A percentile compares a stretch with the other conserved stretches of the same genome.
Conservation (phyloP, 441 rosid genomes). For the Adansonia rubrostipa region DNA sequence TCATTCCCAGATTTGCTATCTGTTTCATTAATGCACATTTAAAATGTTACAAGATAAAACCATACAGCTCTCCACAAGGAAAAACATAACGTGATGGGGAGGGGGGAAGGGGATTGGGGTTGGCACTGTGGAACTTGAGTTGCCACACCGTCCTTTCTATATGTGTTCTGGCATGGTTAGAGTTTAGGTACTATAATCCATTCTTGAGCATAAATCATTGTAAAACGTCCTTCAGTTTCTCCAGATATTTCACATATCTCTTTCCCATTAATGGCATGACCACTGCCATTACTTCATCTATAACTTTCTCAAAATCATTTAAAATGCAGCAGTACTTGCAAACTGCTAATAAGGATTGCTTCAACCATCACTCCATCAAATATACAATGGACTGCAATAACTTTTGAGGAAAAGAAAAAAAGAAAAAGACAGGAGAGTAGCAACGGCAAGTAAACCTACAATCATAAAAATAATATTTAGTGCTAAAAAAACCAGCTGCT, state of each 20-base stretch:
- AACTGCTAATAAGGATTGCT: not conserved
- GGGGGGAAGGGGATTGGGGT: not conserved
- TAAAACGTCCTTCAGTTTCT: not conserved
- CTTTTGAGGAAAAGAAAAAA: not conserved
- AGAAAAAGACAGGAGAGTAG: not conserved
- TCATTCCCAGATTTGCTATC: constrained; percentile 72
- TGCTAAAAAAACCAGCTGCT: not conserved
- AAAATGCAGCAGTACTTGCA: not conserved
- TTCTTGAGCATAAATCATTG: not conserved
- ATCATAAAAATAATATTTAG: not conserved
- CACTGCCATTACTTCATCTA: not conserved
- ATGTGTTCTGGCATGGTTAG: not conserved
- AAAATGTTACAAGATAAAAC: constrained; percentile 14
- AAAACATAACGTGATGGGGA: not conserved
- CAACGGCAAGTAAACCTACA: not conserved
- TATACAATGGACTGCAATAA: not conserved
- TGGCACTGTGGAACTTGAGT: not conserved
- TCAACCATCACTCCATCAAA: not conserved
- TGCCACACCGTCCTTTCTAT: not conserved
- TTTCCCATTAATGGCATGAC: not conserved
- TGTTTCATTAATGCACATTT: constrained; percentile 36
- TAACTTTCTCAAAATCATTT: not conserved
- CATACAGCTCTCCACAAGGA: constrained; percentile 3
- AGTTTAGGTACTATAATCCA: not conserved
- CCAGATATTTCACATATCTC: not conserved